Base-by-base conservation (phyloP, 2,329 filamentous ascomycete genomes). In the Epichloe glyceriae region DNA sequence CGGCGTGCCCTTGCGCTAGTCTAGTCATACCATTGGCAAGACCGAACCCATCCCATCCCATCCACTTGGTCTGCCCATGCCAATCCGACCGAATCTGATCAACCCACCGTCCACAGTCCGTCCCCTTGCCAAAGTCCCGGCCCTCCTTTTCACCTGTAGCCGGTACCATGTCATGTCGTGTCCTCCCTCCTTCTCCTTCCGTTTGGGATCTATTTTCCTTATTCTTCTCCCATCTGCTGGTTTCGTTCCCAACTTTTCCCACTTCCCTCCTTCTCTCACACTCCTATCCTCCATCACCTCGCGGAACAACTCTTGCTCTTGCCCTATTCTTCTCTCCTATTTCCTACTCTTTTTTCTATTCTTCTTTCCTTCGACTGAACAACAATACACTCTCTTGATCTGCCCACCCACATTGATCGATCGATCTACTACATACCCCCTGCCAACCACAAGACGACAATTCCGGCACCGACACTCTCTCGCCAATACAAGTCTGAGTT, bases 1-100 rank as follows among this genome's bases (percentile, higher is more conserved):
- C 50, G 50, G 50, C 50, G 46, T 46, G 50, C 47, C 50, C 50
- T 52, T 52, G 47, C 50, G 50, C 50, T 52, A 52, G 50, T 45
- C 47, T 49, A 49, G 47, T 52, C 50, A 52, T 52, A 48, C 50
- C 46, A 49, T 30, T 30, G 30, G 30, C 30, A 11, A 30, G 50
- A 46, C 50, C 46, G 46, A 52, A 42, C 50, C 50, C 50, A 51
- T 52, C 46, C 47, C 30, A 30, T 30, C 30, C 47, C 47, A 44
- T 44, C 40, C 47, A 46, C 17, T n/a, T 40, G 44, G 17, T n/a
- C 33, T 22, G 39, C 22, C 30, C 45, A 47, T 39, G 50, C 33
- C 39, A 46, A 46, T 52, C 50, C 42, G 52, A 51, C 50, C 42
- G 52, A 51, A 49, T 49, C 42, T 53, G 49, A 51, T 47, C 52